These are phyloP conservation scores for Nothomitra cinnamomea DNA, from an alignment of 2,329 filamentous ascomycete species.

Conservation along the genomic window DNA sequence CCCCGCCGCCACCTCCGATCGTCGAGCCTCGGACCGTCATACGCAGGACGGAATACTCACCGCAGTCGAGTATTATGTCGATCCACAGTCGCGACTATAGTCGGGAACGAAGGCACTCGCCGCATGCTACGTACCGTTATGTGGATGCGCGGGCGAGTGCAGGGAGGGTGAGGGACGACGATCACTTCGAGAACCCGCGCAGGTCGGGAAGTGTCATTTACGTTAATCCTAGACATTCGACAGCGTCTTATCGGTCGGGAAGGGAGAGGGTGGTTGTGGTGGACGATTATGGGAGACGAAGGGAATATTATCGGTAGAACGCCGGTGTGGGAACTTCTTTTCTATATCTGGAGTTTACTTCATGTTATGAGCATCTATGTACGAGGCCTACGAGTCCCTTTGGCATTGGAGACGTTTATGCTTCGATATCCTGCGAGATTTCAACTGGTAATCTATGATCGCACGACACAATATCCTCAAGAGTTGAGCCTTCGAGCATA, in stretches of 20 bases:
- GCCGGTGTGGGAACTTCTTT: slow-evolving; percentile 5
- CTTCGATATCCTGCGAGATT: background rate
- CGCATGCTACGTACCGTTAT: background rate
- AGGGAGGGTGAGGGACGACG: slow-evolving; percentile 2
- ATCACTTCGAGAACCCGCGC: slow-evolving; percentile 11
- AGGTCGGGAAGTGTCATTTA: slow-evolving; percentile 12
- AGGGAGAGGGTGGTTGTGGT: slow-evolving; percentile 12
- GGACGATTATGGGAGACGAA: slow-evolving; percentile 11
- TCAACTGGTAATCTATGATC: background rate
- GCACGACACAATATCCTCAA: too few relatives aligned
- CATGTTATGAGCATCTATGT: background rate
- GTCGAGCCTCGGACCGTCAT: slow-evolving; percentile 6
- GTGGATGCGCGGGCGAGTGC: background rate
- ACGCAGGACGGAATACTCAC: slow-evolving; percentile 1
- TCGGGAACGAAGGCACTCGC: background rate
- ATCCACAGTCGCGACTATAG: background rate
- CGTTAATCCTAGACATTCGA: slow-evolving; percentile 5
- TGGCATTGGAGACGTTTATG: too few relatives aligned
- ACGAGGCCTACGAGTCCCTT: background rate
- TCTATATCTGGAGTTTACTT: background rate
- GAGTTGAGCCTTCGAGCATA: too few relatives aligned
- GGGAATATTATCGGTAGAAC: slow-evolving; percentile 5
- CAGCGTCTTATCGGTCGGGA: slow-evolving; percentile 4
- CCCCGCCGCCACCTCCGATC: slow-evolving; percentile 10
- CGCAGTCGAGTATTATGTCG: background rate